Percentiles rank a stretch among this genome's conserved stretches.
Evolutionary conservation across 2,329 filamentous ascomycete species (phyloP).

Genomic region (Thelonectria olida): DNA sequence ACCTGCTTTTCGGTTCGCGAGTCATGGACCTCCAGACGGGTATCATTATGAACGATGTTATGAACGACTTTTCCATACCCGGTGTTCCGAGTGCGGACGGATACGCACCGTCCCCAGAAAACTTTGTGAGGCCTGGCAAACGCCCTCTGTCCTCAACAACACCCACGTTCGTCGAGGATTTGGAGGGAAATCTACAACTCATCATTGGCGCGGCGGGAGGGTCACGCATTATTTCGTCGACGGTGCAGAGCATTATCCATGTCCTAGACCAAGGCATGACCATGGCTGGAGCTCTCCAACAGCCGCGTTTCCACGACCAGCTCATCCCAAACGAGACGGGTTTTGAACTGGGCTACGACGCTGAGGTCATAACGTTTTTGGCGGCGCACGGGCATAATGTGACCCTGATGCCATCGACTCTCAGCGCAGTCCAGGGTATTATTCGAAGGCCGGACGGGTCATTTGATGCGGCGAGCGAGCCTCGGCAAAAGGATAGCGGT

Average conservation of each 20-base stretch:
- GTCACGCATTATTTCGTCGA: slow-evolving; percentile 84
- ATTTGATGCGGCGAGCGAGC: not conserved
- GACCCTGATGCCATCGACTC: slow-evolving; percentile 71
- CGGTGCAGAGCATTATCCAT: slow-evolving; percentile 80
- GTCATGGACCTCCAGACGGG: no score
- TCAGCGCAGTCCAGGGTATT: slow-evolving; percentile 79
- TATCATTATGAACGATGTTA: no score
- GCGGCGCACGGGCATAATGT: slow-evolving; percentile 76
- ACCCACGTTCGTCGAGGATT: slow-evolving; percentile 78
- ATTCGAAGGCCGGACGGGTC: slow-evolving; percentile 44
- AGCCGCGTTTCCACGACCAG: slow-evolving; percentile 84
- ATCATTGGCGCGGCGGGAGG: slow-evolving; percentile 83
- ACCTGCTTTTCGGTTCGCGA: no score
- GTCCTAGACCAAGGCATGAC: slow-evolving; percentile 75
- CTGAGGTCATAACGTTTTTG: slow-evolving; percentile 74
- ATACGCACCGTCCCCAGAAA: slow-evolving; percentile 76
- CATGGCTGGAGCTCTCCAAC: slow-evolving; percentile 68
- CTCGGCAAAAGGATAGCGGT: no score
- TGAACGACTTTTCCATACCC: slow-evolving; percentile 78
- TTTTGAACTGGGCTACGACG: slow-evolving; percentile 80
- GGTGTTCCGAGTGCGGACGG: slow-evolving; percentile 77
- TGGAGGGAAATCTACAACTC: slow-evolving; percentile 75
- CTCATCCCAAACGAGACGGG: slow-evolving; percentile 73
- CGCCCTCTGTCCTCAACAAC: slow-evolving; percentile 81
- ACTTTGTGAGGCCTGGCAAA: slow-evolving; percentile 81